Percentiles rank a stretch among this genome's conserved stretches.
These are phyloP conservation scores for Didymella exigua DNA, from an alignment of 2,329 filamentous ascomycete genomes.

Conservation along the genomic window DNA sequence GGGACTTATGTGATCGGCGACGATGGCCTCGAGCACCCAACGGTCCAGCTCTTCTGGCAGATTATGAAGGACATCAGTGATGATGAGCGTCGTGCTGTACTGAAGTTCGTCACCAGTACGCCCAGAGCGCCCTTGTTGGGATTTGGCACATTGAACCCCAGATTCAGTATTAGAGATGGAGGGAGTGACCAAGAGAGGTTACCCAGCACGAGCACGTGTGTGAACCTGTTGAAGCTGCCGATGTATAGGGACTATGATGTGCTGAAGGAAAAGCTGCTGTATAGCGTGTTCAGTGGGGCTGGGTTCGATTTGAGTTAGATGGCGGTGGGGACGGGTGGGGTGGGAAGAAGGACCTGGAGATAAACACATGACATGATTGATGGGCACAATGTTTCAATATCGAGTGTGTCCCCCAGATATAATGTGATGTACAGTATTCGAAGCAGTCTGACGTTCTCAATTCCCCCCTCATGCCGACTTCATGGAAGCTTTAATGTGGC, in stretches of 20 bases:
- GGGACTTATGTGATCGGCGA: slow-evolving; percentile 90
- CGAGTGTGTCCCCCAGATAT: no score
- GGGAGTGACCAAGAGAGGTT: slow-evolving; percentile 76
- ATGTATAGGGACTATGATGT: slow-evolving; percentile 71
- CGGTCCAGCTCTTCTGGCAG: slow-evolving; percentile 86
- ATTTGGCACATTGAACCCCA: slow-evolving; percentile 82
- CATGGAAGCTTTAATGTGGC: no score
- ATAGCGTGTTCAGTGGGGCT: slow-evolving; percentile 86
- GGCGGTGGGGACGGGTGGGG: background rate
- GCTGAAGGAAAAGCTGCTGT: slow-evolving; percentile 81
- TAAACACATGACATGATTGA: background rate
- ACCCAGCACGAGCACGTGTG: slow-evolving; percentile 93
- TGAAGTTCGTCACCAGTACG: slow-evolving; percentile 96
- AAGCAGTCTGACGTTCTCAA: no score
- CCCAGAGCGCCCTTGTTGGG: slow-evolving; percentile 88
- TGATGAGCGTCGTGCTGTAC: slow-evolving; percentile 77
- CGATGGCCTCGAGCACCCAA: slow-evolving; percentile 83
- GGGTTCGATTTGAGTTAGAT: slow-evolving; percentile 73
- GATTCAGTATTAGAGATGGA: slow-evolving; percentile 87
- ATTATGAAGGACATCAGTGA: slow-evolving; percentile 80
- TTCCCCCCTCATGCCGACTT: no score
- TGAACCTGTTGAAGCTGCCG: slow-evolving; percentile 92
- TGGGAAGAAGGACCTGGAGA: background rate
- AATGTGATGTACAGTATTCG: no score
- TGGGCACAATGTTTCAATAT: no score